Conservation (phyloP, 1,284 basidiomycete species). For the Tausonia pullulans region DNA sequence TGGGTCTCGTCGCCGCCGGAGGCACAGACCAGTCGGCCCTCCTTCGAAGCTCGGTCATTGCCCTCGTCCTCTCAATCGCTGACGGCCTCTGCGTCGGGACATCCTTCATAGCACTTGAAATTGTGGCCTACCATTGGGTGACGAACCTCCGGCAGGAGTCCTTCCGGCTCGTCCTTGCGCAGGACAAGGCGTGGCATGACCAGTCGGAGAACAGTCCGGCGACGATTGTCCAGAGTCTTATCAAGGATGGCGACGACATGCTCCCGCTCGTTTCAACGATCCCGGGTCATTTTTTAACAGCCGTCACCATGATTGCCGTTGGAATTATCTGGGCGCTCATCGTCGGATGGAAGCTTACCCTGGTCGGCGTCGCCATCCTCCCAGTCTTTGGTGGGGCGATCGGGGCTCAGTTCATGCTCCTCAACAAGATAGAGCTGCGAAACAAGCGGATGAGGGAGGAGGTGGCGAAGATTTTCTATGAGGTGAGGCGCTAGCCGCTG, state of each 20-base stretch:
- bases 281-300: constrained; percentile 58
- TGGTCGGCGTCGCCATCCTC: constrained; percentile 75
- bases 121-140: constrained; percentile 64
- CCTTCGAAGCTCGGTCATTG: constrained; percentile 37
- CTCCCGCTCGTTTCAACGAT: constrained; percentile 64
- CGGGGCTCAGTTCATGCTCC: constrained; percentile 56
- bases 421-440: constrained; percentile 57
- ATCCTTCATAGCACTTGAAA: constrained; percentile 69
- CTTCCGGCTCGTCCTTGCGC: constrained; percentile 54
- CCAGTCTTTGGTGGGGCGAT: constrained; percentile 71
- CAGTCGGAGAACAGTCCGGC: constrained; percentile 49
- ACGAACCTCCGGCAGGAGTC: constrained; percentile 50
- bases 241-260: constrained; percentile 89
- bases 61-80: constrained; percentile 57
- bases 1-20: constrained; percentile 65
- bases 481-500: constrained; percentile 41
- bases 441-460: constrained; percentile 79
- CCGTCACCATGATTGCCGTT: constrained; percentile 65
- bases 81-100: constrained; percentile 63
- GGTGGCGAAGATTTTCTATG: constrained; percentile 75
- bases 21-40: constrained; percentile 49
- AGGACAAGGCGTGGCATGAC: constrained; percentile 91
- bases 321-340: constrained; percentile 81
- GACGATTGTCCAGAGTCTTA: constrained; percentile 61
- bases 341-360: constrained; percentile 82